Evolutionary conservation across 352 stramenopile species (phyloP), one percentile per base, ranked within the genome.

Genomic region (Pythium insidiosum): DNA sequence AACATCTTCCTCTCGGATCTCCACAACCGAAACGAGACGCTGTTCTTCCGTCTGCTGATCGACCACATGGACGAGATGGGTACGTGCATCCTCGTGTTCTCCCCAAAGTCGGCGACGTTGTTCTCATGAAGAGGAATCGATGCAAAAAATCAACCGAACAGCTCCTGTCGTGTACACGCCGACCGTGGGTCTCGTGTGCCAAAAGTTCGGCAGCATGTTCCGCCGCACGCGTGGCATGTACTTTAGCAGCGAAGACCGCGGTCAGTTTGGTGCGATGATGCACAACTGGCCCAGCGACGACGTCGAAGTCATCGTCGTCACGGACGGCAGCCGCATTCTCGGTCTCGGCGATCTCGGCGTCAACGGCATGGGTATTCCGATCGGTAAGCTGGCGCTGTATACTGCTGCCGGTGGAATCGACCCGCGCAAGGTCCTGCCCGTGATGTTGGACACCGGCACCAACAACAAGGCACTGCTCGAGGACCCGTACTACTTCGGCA

Each of bases 321-420:
- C 95, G 1, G 95, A 99, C 61, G 95, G 95, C 30, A 94, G 74
- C 47, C 76, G 95, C 47, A 99, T 99, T 52, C 70, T 99, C 4
- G 96, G 95, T 43, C 75, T 99, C 12, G 96, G 96, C 34, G 96
- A 99, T 63, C 68, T 99, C 13, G 96, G 96, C 37, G 83, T 84
- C 6, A 98, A 98, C 64, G 96, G 96, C 41, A 98, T 98, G 94
- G 95, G 92, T 29, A 99, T 99, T 52, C 95, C 95, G 1, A 97
- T 98, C 42, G 95, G 95, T 41, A 98, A 98, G 53, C 70, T 98
- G 13, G 89, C 76, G 34, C 78, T 98, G 40, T 98, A 98, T 68
- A 96, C 86, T 33, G 92, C 91, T 23, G 91, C 88, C 10, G 95
- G 88, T 49, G 95, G 95, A 15, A 97, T 98, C 47, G 84, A 95